Evolutionary conservation across 108 stramenopile species (phyloP), one percentile per base, ranked within the genome.

Genomic region (Asterionellopsis glacialis): DNA sequence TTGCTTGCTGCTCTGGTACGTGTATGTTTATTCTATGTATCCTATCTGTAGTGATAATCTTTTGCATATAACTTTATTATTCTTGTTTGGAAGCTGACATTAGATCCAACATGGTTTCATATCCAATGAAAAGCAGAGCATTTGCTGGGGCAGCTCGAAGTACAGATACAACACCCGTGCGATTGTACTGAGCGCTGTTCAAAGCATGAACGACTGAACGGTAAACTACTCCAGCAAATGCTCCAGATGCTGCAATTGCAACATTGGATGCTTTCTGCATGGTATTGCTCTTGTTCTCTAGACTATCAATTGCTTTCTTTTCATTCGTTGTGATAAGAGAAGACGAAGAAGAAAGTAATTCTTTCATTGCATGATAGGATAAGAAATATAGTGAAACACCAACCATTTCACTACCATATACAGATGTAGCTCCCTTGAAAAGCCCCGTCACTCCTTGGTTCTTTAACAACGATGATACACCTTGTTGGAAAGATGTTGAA

Each of bases 81-180:
- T 33, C 33, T 33, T 33, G 33, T 33, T 33, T 33, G 33, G 33
- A 33, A 33, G 33, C 33, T 33, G 33, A 33, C 47, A 48, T 9
- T 2, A 19, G 9, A 19, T 48, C 47, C 21, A 48, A 21, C 9
- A 21, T 9, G 47, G 51, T 18, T 45, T 76, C 75, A 44, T 66
- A 76, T 19, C 61, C 63, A 18, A 56, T 47, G 54, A 69, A 76
- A 6, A 70, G 22, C 25, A 76, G 43, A 0, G 69, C 75, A 53
- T 76, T 67, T 13, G 57, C 56, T 13, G 75, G 75, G 28, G 64
- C 68, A 7, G 75, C 59, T 51, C 74, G 75, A 39, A 57, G 55
- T 44, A 51, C n/a, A 12, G 68, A 23, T 19, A 47, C 14, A 18
- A 38, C 54, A 9, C 28, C n/a, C 39, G 15, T 28, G 33, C 41